Conservation (phyloP, 345 rosid species). For the Sonneratia alba region DNA sequence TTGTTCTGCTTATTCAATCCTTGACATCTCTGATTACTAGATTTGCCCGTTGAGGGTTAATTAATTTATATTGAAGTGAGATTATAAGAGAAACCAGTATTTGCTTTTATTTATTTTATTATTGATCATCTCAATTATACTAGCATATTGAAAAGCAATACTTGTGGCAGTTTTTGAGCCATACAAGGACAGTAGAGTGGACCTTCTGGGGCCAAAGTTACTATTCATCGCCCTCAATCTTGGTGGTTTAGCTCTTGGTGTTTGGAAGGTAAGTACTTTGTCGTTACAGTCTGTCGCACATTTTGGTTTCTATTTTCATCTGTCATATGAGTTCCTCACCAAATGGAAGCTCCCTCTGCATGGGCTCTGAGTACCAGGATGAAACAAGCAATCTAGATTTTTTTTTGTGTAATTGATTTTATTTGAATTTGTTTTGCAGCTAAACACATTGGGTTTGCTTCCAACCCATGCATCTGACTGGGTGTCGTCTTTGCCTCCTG, state of each 20-base stretch:
- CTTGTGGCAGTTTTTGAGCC: conserved; percentile 82
- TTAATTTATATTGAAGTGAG: neutral
- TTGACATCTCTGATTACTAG: neutral
- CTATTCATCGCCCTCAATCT: conserved; percentile 87
- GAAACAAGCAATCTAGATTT: neutral
- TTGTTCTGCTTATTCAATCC: neutral
- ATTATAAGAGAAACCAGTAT: neutral
- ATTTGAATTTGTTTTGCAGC: conserved; percentile 38
- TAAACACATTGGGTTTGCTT: conserved; percentile 92
- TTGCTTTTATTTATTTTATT: neutral
- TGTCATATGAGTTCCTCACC: neutral
- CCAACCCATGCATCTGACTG: conserved; percentile 99
- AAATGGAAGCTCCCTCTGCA: neutral
- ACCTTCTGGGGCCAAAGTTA: conserved; percentile 79
- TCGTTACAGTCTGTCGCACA: neutral
- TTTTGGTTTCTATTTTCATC: neutral
- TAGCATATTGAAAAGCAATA: neutral
- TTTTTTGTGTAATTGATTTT: neutral
- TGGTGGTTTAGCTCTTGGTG: conserved; percentile 86
- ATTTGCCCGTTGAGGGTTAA: neutral
- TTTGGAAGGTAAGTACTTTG: conserved; percentile 76
- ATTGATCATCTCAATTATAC: neutral
- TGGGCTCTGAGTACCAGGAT: neutral
- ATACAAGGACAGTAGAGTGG: conserved; percentile 85
- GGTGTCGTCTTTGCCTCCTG: conserved; percentile 95